A percentile compares a stretch with the other conserved stretches of the same genome.
Conservation (phyloP, 2,329 filamentous ascomycete species). For the Scedosporium apiospermum region DNA sequence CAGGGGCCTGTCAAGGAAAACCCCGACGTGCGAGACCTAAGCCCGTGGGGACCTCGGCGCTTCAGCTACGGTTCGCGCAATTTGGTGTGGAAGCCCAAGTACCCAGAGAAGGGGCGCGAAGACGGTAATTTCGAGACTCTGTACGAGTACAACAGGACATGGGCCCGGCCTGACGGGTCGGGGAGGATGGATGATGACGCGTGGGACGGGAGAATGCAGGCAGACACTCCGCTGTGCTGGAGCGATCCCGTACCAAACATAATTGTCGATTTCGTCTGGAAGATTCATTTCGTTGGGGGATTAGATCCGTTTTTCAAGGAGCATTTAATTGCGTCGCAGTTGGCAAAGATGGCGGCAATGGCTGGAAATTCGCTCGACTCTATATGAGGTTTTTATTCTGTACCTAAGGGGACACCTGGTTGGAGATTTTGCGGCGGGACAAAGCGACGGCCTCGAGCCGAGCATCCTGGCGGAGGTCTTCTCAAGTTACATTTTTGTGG, state of each 20-base stretch:
- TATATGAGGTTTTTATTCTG: no score
- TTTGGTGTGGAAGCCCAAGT: slow-evolving; percentile 4
- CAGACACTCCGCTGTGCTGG: background rate
- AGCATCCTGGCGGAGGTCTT: no score
- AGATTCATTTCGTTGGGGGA: background rate
- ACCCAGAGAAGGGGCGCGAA: slow-evolving; percentile 8
- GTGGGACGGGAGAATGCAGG: background rate
- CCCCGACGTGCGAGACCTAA: background rate
- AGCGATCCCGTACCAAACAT: background rate
- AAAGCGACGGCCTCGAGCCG: no score
- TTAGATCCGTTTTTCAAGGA: background rate
- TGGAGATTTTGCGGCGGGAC: no score
- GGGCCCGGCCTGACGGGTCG: background rate
- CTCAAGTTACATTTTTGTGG: no score
- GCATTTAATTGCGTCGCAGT: background rate
- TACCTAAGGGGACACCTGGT: no score
- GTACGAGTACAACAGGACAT: background rate
- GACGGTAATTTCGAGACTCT: slow-evolving; percentile 16
- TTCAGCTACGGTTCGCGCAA: background rate
- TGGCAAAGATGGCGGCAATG: background rate
- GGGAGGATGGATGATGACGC: background rate
- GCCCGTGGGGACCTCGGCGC: background rate
- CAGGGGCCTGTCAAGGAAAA: background rate
- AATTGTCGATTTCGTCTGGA: background rate
- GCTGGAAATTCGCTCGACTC: no score